A percentile compares a stretch with the other conserved stretches of the same genome.
These are phyloP conservation scores for Cadophora sp. DNA, from an alignment of 2,329 filamentous ascomycete species.

Conservation along the genomic window DNA sequence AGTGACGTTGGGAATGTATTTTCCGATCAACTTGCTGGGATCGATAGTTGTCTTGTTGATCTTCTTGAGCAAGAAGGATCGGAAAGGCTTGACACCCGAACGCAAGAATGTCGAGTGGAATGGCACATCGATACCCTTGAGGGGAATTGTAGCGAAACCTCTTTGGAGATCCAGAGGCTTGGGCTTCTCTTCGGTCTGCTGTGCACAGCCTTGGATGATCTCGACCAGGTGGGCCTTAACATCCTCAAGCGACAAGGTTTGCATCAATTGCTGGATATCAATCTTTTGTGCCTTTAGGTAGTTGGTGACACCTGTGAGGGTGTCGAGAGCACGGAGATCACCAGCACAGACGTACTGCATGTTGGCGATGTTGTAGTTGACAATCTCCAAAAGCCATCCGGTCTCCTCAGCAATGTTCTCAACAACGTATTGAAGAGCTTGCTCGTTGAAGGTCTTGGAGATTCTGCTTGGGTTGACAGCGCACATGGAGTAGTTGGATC, in stretches of 20 bases:
- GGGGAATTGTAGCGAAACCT: constrained; percentile 95
- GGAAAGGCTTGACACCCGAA: constrained; percentile 98
- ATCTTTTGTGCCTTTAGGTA: constrained; percentile 97
- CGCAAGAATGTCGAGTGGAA: constrained; percentile 99
- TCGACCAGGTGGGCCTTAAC: constrained; percentile 88
- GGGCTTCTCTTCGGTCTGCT: constrained; percentile 88
- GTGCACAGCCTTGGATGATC: constrained; percentile 88
- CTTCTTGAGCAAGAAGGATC: constrained; percentile 98
- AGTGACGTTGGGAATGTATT: constrained; percentile 99
- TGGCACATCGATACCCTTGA: constrained; percentile 96
- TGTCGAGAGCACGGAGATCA: constrained; percentile 74
- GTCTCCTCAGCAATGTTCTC: constrained; percentile 94
- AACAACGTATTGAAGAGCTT: constrained; percentile 94
- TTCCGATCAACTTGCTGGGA: constrained; percentile 93
- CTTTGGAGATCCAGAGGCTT: constrained; percentile 88
- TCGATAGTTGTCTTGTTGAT: constrained; percentile 99
- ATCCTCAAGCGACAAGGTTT: constrained; percentile 84
- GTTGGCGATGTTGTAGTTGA: constrained; percentile 87
- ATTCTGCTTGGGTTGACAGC: constrained; percentile 98
- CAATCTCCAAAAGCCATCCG: constrained; percentile 95
- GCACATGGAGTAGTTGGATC: constrained; percentile 99
- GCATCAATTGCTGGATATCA: constrained; percentile 92
- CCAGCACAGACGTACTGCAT: constrained; percentile 78
- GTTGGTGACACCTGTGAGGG: constrained; percentile 76
- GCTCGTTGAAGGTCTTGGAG: constrained; percentile 98